Percentiles rank a stretch among this genome's conserved stretches.
Conservation (phyloP, 2,329 filamentous ascomycete species). For the Trichophyton schoenleinii region DNA sequence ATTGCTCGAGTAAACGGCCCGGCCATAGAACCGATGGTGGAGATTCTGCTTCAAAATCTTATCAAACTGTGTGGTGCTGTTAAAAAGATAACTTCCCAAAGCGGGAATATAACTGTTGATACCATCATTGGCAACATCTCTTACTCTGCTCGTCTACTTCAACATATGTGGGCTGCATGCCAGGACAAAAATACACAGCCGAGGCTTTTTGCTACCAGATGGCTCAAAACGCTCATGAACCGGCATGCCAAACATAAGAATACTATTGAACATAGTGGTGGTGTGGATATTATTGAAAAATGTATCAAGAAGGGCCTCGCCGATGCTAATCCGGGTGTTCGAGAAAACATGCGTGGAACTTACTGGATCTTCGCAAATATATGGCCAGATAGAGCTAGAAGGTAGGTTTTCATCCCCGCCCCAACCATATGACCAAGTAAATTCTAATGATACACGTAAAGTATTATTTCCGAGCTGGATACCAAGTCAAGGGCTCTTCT, state of each 20-base stretch:
- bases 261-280: slow-evolving; percentile 72
- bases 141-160: slow-evolving; percentile 68
- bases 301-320: slow-evolving; percentile 77
- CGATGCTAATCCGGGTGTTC: slow-evolving; percentile 80
- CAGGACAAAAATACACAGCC: slow-evolving; percentile 92
- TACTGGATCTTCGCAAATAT: slow-evolving; percentile 73
- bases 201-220: slow-evolving; percentile 62
- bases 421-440: background rate
- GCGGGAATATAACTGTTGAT: slow-evolving; percentile 70
- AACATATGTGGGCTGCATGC: slow-evolving; percentile 68
- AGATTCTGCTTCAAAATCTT: slow-evolving; percentile 76
- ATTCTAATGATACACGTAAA: slow-evolving; percentile 22
- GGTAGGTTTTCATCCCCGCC: slow-evolving; percentile 32
- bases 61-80: slow-evolving; percentile 81
- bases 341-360: slow-evolving; percentile 70
- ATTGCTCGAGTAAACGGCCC: slow-evolving; percentile 63
- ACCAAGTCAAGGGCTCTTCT: slow-evolving; percentile 64
- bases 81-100: slow-evolving; percentile 83
- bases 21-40: slow-evolving; percentile 74
- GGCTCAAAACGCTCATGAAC: slow-evolving; percentile 71
- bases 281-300: slow-evolving; percentile 72
- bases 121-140: slow-evolving; percentile 65
- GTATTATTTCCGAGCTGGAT: slow-evolving; percentile 69
- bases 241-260: slow-evolving; percentile 65
- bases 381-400: slow-evolving; percentile 67